phyloP scores from a whole-genome alignment of 805 yeast species.

The Candida andamanensis region DNA sequence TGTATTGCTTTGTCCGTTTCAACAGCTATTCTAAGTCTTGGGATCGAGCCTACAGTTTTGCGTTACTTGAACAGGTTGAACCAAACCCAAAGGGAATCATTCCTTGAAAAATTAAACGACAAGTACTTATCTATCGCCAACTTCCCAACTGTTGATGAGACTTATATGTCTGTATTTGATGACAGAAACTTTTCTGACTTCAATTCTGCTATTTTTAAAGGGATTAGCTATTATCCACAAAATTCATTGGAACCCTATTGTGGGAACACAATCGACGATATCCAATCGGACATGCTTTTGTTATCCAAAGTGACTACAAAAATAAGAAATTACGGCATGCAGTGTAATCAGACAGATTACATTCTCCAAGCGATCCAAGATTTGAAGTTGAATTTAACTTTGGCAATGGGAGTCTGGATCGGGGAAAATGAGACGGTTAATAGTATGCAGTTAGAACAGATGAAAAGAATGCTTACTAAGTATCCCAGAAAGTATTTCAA shows the following conservation, averaged over 20 bases:
- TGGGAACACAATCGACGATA: slow-evolving; percentile 44
- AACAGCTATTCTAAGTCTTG: slow-evolving; percentile 25
- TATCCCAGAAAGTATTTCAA: slow-evolving; percentile 47
- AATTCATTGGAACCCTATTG: slow-evolving; percentile 50
- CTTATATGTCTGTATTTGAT: no score
- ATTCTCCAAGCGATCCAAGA: slow-evolving; percentile 50
- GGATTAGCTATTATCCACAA: slow-evolving; percentile 57
- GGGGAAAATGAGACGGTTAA: slow-evolving; percentile 43
- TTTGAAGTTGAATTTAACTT: slow-evolving; percentile 48
- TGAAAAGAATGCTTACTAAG: slow-evolving; percentile 36
- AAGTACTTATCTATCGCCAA: background rate
- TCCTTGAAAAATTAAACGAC: slow-evolving; percentile 6
- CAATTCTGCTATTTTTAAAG: slow-evolving; percentile 47
- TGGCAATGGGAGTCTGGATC: slow-evolving; percentile 63
- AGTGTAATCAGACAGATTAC: slow-evolving; percentile 51
- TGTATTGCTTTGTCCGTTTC: no score
- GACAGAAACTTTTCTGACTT: no score
- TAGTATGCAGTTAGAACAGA: slow-evolving; percentile 38
- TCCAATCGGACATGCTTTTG: slow-evolving; percentile 50
- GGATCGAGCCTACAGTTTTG: slow-evolving; percentile 21
- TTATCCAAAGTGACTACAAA: slow-evolving; percentile 56
- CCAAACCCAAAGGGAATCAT: slow-evolving; percentile 15
- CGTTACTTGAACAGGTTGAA: slow-evolving; percentile 23
- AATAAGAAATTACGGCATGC: slow-evolving; percentile 55
- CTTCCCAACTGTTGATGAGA: background rate